phyloP scores from a whole-genome alignment of 2,329 filamentous ascomycete species.

The Septoria linicola region DNA sequence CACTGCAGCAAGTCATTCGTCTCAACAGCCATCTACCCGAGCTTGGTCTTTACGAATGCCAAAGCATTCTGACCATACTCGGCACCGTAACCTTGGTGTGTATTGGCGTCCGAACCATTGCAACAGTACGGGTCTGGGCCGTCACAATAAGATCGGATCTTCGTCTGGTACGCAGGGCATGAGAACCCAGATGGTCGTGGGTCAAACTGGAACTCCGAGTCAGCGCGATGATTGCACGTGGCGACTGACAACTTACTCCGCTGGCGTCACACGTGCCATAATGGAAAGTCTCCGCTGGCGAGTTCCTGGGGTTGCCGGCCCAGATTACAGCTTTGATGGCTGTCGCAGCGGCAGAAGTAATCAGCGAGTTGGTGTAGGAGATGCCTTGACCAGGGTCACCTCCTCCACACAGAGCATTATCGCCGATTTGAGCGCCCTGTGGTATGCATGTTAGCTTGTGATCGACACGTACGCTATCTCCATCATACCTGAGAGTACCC shows the following conservation, averaged over 20 bases:
- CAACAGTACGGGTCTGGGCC: conserved; percentile 57
- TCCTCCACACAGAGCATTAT: conserved; percentile 62
- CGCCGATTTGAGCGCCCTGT: conserved; percentile 62
- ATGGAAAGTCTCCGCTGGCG: conserved; percentile 57
- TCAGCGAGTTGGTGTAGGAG: conserved; percentile 43
- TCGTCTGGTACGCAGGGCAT: conserved; percentile 54
- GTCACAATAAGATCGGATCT: conserved; percentile 66
- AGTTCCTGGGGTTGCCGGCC: conserved; percentile 53
- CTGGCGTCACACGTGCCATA: conserved; percentile 60
- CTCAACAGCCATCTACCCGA: no score
- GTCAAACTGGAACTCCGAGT: conserved; percentile 53
- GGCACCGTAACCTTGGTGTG: conserved; percentile 61
- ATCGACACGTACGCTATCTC: conserved; percentile 27
- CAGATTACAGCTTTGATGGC: conserved; percentile 33
- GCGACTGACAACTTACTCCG: conserved; percentile 63
- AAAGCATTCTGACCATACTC: conserved; percentile 62
- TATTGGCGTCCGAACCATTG: conserved; percentile 59
- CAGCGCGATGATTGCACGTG: no score
- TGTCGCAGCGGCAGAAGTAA: conserved; percentile 21
- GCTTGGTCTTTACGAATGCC: conserved; percentile 58
- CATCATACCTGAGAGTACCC: conserved; percentile 32
- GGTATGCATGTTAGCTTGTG: no score
- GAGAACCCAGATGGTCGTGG: conserved; percentile 58
- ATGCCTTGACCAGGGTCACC: conserved; percentile 51
- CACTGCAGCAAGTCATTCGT: no score